phyloP scores from a whole-genome alignment of 176 grass and related monocot species.

The Microstegium vimineum region DNA sequence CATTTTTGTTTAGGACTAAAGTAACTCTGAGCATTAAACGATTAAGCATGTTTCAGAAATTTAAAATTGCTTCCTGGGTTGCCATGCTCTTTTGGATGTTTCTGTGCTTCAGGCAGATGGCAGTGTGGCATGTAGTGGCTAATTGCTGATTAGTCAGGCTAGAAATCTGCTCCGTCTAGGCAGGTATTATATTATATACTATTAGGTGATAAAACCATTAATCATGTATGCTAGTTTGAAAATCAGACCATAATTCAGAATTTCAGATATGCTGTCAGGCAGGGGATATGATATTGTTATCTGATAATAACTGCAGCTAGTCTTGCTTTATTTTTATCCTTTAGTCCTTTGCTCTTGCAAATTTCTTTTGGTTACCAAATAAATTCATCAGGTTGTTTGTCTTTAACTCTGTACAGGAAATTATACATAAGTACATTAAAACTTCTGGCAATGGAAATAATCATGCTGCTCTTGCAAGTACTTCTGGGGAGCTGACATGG shows the following conservation, averaged over 20 bases:
- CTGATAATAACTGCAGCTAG: neutral
- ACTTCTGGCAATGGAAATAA: constrained; percentile 76
- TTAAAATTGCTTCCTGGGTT: neutral
- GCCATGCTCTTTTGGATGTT: neutral
- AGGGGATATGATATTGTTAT: neutral
- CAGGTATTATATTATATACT: neutral
- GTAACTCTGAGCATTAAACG: neutral
- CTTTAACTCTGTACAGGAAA: constrained; percentile 69
- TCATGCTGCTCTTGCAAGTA: constrained; percentile 85
- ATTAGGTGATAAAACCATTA: neutral
- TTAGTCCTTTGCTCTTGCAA: constrained; percentile 6
- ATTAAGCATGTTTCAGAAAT: neutral
- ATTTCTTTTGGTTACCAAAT: neutral
- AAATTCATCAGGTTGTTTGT: constrained; percentile 28
- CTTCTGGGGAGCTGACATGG: constrained; percentile 78
- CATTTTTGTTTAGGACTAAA: neutral
- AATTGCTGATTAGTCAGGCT: neutral
- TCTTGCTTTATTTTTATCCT: neutral
- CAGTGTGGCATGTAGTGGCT: neutral
- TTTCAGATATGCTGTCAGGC: neutral
- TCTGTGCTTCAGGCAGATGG: neutral
- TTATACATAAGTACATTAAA: constrained; percentile 80
- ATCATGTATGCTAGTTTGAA: neutral
- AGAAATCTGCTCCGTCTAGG: neutral
- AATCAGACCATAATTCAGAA: neutral